Conservation (phyloP, 78 protist species). For the Cavenderia fasciculata region DNA sequence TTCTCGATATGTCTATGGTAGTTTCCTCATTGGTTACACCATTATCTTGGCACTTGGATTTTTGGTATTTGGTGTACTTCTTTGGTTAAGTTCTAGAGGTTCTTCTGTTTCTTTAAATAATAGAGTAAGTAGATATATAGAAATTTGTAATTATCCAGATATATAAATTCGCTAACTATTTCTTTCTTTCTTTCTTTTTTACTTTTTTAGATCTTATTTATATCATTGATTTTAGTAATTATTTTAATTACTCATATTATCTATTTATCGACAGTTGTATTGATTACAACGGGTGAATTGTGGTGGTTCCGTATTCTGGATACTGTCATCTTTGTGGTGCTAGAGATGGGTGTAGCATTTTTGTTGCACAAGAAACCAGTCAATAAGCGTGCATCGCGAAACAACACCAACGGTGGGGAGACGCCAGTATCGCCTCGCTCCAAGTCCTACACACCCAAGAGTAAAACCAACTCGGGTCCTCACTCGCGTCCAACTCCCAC, state of each 20-base stretch:
- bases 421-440: too few species aligned
- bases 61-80: background rate
- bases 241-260: background rate
- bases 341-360: too few species aligned
- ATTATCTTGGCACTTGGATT: background rate
- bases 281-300: background rate
- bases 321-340: too few species aligned
- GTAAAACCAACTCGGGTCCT: too few species aligned
- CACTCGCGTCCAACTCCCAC: too few species aligned
- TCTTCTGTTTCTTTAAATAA: background rate
- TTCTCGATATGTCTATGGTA: background rate
- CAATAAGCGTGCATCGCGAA: too few species aligned
- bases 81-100: background rate
- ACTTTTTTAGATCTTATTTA: background rate
- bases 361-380: too few species aligned
- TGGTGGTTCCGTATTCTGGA: background rate
- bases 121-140: conserved; percentile 9
- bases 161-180: background rate
- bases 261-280: background rate
- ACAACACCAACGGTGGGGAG: too few species aligned
- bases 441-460: too few species aligned
- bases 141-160: too few species aligned
- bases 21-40: background rate
- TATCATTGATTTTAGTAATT: background rate
- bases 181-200: background rate